Percentiles rank a stretch among this genome's conserved stretches.
phyloP scores from a whole-genome alignment of 2,329 filamentous ascomycete genomes.

The Ophiostoma fasciatum region DNA sequence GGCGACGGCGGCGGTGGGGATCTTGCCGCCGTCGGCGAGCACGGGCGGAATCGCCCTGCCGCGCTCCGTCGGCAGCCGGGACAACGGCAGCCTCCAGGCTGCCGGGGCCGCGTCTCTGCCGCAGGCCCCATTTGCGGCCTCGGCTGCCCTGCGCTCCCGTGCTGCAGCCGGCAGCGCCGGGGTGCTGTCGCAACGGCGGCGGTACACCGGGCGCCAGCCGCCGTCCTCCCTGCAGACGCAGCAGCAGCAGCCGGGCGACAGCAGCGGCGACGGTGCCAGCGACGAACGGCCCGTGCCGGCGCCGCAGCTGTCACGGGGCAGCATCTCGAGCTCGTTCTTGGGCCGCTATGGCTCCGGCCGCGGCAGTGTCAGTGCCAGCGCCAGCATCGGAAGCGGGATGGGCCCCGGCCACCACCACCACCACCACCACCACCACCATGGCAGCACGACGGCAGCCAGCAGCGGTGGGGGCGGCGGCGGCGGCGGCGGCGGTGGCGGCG shows the following conservation, averaged over 20 bases:
- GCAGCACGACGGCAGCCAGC: too few relatives aligned
- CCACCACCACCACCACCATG: too few relatives aligned
- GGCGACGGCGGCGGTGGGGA: slow-evolving; percentile 1
- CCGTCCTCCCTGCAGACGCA: background rate
- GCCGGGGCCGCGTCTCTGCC: slow-evolving; percentile 1
- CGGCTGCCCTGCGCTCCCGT: background rate
- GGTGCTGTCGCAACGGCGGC: slow-evolving; percentile 5
- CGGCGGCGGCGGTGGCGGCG: slow-evolving; percentile 21
- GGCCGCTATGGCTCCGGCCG: slow-evolving; percentile 12
- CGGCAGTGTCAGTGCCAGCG: slow-evolving; percentile 23
- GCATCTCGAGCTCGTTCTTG: slow-evolving; percentile 25
- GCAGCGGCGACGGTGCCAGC: background rate
- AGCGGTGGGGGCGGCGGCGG: slow-evolving; percentile 19
- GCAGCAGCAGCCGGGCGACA: background rate
- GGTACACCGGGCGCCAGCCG: slow-evolving; percentile 11
- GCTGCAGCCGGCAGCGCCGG: background rate
- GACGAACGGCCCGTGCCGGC: slow-evolving; percentile 22
- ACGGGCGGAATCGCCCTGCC: slow-evolving; percentile 5
- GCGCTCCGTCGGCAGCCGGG: background rate
- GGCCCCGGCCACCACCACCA: slow-evolving; percentile 55
- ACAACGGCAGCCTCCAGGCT: too few relatives aligned
- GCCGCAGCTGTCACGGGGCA: slow-evolving; percentile 29
- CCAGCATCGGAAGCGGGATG: slow-evolving; percentile 28
- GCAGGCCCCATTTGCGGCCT: background rate
- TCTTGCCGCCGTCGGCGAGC: slow-evolving; percentile 4